phyloP scores from a whole-genome alignment of 1,284 basidiomycete genomes.

The Ustilago lituana region DNA sequence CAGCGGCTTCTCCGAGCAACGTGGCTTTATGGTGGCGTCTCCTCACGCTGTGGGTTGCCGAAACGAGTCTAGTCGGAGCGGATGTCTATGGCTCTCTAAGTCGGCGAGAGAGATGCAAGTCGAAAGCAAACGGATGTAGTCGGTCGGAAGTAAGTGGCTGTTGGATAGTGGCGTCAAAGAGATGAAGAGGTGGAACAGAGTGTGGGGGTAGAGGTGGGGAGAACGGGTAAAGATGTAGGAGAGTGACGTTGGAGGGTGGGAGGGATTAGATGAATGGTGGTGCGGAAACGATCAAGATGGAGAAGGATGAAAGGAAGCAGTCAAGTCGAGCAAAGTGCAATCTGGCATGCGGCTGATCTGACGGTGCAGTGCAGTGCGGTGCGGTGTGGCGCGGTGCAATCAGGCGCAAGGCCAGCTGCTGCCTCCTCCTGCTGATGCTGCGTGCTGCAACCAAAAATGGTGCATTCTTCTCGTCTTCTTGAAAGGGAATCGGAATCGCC shows the following conservation, averaged over 20 bases:
- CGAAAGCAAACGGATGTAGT: not conserved
- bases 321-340: not conserved
- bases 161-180: slow-evolving; percentile 17
- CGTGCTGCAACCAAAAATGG: slow-evolving; percentile 2
- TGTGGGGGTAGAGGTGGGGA: slow-evolving; percentile 3
- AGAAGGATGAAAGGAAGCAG: not conserved
- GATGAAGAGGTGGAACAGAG: not conserved
- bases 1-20: no score
- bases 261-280: slow-evolving; percentile 1
- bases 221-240: not conserved
- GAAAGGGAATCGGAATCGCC: no score
- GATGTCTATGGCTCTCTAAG: not conserved
- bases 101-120: not conserved
- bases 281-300: not conserved
- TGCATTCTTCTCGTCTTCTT: not conserved
- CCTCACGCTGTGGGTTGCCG: no score
- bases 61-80: no score
- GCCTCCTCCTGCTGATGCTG: no score
- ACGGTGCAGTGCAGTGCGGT: no score
- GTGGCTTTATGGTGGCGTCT: no score
- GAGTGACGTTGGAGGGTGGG: slow-evolving; percentile 1
- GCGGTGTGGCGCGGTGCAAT: not conserved
- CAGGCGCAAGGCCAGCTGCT: no score
- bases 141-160: slow-evolving; percentile 5
- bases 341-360: not conserved